phyloP scores from a whole-genome alignment of 306 rosid species.

The Vicia sativa region DNA sequence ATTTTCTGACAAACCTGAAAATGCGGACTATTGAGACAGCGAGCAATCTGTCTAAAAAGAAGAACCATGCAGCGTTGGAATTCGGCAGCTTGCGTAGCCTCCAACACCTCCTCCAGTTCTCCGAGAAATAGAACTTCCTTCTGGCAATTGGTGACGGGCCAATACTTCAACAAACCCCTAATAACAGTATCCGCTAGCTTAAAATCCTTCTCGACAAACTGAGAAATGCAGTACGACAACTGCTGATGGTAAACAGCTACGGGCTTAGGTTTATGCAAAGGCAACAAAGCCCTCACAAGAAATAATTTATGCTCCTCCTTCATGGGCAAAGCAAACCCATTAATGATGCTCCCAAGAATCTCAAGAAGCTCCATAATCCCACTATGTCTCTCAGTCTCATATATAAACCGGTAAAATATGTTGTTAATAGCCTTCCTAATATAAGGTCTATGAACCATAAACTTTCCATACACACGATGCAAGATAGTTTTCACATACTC shows the following conservation, averaged over 20 bases:
- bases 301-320: constrained; percentile 96
- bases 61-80: constrained; percentile 96
- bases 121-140: constrained; percentile 96
- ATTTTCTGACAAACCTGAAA: constrained; percentile 73
- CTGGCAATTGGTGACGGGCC: constrained; percentile 92
- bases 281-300: constrained; percentile 88
- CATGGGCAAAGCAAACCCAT: constrained; percentile 97
- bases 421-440: constrained; percentile 91
- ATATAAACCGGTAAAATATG: constrained; percentile 84
- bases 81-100: constrained; percentile 89
- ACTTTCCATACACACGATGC: constrained; percentile 92
- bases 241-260: constrained; percentile 79
- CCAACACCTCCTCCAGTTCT: constrained; percentile 95
- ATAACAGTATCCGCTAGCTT: constrained; percentile 88
- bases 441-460: constrained; percentile 95
- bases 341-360: constrained; percentile 97
- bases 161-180: constrained; percentile 87
- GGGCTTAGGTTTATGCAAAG: constrained; percentile 92
- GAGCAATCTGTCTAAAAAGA: constrained; percentile 85
- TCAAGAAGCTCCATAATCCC: constrained; percentile 95
- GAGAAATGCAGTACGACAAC: constrained; percentile 86
- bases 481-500: constrained; percentile 90
- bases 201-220: constrained; percentile 94
- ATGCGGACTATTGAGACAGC: constrained; percentile 87
- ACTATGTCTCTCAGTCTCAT: constrained; percentile 87